These are phyloP conservation scores for Pseudocercospora cruenta DNA, from an alignment of 2,329 filamentous ascomycete genomes.

Conservation along the genomic window DNA sequence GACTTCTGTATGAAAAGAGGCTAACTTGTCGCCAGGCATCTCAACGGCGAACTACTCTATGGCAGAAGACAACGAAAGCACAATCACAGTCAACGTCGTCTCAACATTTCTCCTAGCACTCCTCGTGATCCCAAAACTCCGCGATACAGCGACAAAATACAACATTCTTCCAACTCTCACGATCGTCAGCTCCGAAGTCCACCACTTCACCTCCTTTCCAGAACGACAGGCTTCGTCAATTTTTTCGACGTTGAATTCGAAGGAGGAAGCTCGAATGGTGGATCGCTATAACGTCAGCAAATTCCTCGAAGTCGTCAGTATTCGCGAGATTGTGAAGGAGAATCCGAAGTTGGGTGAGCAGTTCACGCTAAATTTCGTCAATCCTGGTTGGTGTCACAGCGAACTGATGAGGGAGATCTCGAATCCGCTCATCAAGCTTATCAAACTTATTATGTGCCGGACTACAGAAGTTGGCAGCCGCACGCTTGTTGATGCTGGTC, in stretches of 20 bases:
- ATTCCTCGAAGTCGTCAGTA: slow-evolving; percentile 52
- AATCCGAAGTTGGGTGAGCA: slow-evolving; percentile 30
- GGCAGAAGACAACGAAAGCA: slow-evolving; percentile 53
- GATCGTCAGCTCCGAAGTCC: slow-evolving; percentile 51
- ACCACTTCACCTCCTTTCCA: slow-evolving; percentile 40
- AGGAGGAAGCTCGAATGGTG: slow-evolving; percentile 42
- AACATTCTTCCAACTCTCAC: slow-evolving; percentile 41
- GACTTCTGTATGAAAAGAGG: background rate
- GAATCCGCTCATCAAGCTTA: slow-evolving; percentile 17
- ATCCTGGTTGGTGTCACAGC: slow-evolving; percentile 59
- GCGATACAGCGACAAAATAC: slow-evolving; percentile 43
- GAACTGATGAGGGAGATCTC: slow-evolving; percentile 43
- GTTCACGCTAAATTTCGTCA: slow-evolving; percentile 56
- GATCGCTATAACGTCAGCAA: slow-evolving; percentile 53
- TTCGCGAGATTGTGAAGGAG: slow-evolving; percentile 40
- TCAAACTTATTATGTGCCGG: slow-evolving; percentile 35
- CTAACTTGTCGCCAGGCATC: slow-evolving; percentile 36
- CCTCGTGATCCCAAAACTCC: slow-evolving; percentile 57
- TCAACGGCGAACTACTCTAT: slow-evolving; percentile 38
- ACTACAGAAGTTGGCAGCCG: slow-evolving; percentile 47
- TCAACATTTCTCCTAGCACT: slow-evolving; percentile 56
- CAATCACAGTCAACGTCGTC: slow-evolving; percentile 58
- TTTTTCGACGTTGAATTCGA: slow-evolving; percentile 44
- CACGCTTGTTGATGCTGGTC: slow-evolving; percentile 46
- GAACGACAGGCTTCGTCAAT: slow-evolving; percentile 44